Conservation (phyloP, 2,329 filamentous ascomycete genomes). For the Aureobasidium sp. region DNA sequence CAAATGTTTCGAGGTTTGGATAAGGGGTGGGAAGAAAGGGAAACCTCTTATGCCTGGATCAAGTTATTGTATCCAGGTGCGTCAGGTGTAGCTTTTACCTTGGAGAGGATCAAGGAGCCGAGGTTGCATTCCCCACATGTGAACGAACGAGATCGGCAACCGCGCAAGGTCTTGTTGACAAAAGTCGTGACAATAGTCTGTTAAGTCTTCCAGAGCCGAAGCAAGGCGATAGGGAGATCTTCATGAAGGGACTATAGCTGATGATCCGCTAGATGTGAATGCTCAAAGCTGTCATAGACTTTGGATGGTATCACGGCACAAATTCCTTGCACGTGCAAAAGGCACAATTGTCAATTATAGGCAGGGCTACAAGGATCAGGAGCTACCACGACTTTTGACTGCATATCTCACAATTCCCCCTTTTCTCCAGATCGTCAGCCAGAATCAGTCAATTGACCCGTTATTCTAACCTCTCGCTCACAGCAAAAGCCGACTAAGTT, state of each 20-base stretch:
- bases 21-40: neutral
- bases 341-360: neutral
- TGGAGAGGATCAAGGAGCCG: neutral
- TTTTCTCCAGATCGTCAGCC: constrained; percentile 1
- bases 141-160: constrained; percentile 9
- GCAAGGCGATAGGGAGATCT: neutral
- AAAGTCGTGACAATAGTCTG: neutral
- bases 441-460: constrained; percentile 12
- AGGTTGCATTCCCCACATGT: constrained; percentile 13
- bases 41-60: constrained; percentile 8
- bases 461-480: constrained; percentile 9
- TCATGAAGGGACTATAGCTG: no score
- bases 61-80: constrained; percentile 8
- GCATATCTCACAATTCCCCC: constrained; percentile 6
- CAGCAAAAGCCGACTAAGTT: constrained; percentile 14
- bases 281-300: neutral
- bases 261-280: no score
- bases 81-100: constrained; percentile 13
- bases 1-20: neutral
- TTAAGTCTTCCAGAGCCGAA: neutral
- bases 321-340: neutral
- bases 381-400: constrained; percentile 11
- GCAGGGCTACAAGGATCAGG: neutral
- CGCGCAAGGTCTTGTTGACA: neutral
- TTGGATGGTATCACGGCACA: neutral